A percentile compares a stretch with the other conserved stretches of the same genome.
Conservation (phyloP, 1,284 basidiomycete species). For the Sporisorium iseilematis-ciliati region DNA sequence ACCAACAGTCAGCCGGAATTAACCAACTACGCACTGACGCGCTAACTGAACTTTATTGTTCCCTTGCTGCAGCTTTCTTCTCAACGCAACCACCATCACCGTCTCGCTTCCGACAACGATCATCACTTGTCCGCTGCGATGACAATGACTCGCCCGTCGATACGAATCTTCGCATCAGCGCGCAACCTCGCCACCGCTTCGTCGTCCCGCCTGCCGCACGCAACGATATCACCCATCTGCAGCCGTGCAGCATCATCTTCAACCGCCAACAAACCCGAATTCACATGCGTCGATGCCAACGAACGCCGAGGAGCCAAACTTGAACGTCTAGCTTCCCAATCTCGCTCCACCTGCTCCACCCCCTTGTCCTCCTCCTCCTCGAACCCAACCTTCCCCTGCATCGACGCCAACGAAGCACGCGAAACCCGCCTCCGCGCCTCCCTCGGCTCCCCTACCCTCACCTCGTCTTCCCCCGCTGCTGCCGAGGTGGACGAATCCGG, state of each 20-base stretch:
- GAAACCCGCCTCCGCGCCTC: slow-evolving; percentile 52
- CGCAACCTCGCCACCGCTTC: too few relatives aligned
- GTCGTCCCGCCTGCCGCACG: too few relatives aligned
- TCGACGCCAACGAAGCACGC: slow-evolving; percentile 67
- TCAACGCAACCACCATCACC: background rate
- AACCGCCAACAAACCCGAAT: slow-evolving; percentile 28
- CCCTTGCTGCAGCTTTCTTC: background rate
- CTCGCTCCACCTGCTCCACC: slow-evolving; percentile 23
- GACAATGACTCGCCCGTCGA: slow-evolving; percentile 27
- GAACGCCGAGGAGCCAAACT: slow-evolving; percentile 56
- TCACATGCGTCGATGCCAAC: slow-evolving; percentile 67
- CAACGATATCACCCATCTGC: slow-evolving; percentile 9
- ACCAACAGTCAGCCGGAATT: too few relatives aligned
- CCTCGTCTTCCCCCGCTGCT: background rate
- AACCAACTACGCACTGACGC: slow-evolving; percentile 4
- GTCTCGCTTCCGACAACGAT: background rate
- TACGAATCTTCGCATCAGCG: too few relatives aligned
- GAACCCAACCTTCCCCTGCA: slow-evolving; percentile 61
- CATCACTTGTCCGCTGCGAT: background rate
- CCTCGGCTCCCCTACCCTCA: slow-evolving; percentile 23
- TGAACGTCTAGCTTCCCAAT: slow-evolving; percentile 30
- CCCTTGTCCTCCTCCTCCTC: slow-evolving; percentile 21
- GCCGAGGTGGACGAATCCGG: slow-evolving; percentile 58
- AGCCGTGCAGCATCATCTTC: slow-evolving; percentile 13
- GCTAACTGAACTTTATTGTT: background rate